Base-by-base conservation (phyloP, 192 early-diverging fungal genomes). In the Coemansia sp. region DNA sequence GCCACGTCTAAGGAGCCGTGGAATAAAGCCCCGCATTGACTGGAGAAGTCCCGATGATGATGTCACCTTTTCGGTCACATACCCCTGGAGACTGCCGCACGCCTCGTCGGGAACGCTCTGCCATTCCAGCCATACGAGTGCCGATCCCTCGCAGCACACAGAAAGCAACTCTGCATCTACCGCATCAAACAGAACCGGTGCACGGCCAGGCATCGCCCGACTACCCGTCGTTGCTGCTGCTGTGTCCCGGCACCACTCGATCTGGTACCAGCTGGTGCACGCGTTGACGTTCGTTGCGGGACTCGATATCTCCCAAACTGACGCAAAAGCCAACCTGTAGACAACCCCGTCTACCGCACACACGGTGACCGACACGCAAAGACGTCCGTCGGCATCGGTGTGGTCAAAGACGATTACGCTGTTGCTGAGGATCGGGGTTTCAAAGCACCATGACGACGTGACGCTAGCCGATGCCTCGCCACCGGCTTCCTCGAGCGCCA, bases 51-150 rank as follows among this genome's bases (percentile, higher is more conserved):
- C 66, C 45, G 72, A 61, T 5, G 73, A 58, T 22, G 73, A 67
- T 12, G 74, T 66, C 51, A 73, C 71, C 12, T 58, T 64, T 12
- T 84, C 81, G 4, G 22, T 22, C 0, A 79, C 70, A 48, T 43
- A 63, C 37, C 69, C 65, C 13, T 73, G 58, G 20, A 75, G 25
- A 22, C 66, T 68, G 61, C 77, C 77, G 17, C 37, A 20, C 8
- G 19, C 68, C 4, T 67, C 53, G 12, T 38, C 41, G 22, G 68
- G 57, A 37, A 62, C 41, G 16, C 67, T 56, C 39, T 58, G 68
- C 81, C 76, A 72, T 57, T 69, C 57, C 6, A 84, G 69, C 77
- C 76, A 78, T 25, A 74, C 72, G 9, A 84, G 62, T 22, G 77
- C 58, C 10, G 72, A 43, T 39, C 79, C 76, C 45, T 57, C 63